These are phyloP conservation scores for Nematocida parisii DNA, from an alignment of 371 early-diverging fungal species.

Conservation along the genomic window DNA sequence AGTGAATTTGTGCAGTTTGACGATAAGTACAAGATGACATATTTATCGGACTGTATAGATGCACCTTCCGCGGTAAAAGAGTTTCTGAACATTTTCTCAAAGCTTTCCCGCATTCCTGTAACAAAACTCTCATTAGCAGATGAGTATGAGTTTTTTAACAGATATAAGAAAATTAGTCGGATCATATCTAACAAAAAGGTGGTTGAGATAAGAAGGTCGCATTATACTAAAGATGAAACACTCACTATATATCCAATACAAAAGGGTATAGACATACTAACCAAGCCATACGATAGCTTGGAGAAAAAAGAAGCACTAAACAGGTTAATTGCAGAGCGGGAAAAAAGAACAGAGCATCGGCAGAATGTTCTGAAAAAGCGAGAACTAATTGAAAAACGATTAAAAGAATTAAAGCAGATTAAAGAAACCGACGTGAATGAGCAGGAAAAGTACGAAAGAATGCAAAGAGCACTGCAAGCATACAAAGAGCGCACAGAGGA, in stretches of 20 bases:
- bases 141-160: constrained; percentile 63
- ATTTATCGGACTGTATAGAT: constrained; percentile 67
- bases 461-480: constrained; percentile 12
- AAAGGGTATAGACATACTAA: constrained; percentile 53
- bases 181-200: constrained; percentile 63
- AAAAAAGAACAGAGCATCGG: constrained; percentile 46
- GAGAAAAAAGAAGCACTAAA: constrained; percentile 53
- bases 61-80: constrained; percentile 59
- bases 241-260: constrained; percentile 35
- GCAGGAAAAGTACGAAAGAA: constrained; percentile 27
- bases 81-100: constrained; percentile 61
- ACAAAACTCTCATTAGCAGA: constrained; percentile 56
- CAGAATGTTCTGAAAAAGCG: constrained; percentile 23
- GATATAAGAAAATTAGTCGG: constrained; percentile 53
- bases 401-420: constrained; percentile 14
- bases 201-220: constrained; percentile 67
- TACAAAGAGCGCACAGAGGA: constrained; percentile 26
- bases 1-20: constrained; percentile 17
- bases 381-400: constrained; percentile 29
- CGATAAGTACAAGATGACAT: constrained; percentile 63
- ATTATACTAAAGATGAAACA: constrained; percentile 63
- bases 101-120: constrained; percentile 67
- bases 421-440: constrained; percentile 9
- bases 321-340: constrained; percentile 43
- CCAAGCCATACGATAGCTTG: constrained; percentile 35